A percentile compares a stretch with the other conserved stretches of the same genome.
Conservation (phyloP, 192 early-diverging fungal species). For the Haplosporangium gracile region DNA sequence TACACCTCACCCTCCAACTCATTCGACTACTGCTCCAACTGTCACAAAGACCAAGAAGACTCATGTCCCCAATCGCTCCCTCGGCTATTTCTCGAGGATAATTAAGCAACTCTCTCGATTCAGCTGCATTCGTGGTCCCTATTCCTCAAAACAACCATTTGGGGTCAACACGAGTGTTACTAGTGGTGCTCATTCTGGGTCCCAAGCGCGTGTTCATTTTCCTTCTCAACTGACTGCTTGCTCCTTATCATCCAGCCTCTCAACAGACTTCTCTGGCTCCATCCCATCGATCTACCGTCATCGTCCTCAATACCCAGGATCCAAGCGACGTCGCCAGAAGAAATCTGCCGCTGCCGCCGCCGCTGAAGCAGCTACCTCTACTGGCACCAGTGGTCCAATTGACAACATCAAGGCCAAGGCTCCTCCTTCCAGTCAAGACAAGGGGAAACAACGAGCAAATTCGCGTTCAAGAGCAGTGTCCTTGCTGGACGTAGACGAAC, state of each 20-base stretch:
- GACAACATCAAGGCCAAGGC: not conserved
- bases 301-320: not conserved
- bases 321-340: not conserved
- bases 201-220: conserved; percentile 10
- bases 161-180: not conserved
- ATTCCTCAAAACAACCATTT: not conserved
- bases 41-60: not conserved
- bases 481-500: not conserved
- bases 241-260: not conserved
- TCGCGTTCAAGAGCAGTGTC: not conserved
- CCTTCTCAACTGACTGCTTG: not conserved
- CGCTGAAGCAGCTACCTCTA: not conserved
- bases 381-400: not conserved
- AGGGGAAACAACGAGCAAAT: conserved; percentile 16
- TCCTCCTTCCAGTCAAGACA: not conserved
- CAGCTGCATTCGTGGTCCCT: not conserved
- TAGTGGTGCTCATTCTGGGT: not conserved
- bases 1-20: not conserved
- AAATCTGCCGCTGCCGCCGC: not conserved
- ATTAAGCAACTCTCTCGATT: conserved; percentile 22
- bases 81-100: conserved; percentile 14
- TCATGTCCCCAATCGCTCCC: not conserved
- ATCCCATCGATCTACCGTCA: not conserved
- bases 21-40: not conserved
- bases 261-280: not conserved